Percentiles rank a stretch among this genome's conserved stretches.
phyloP scores from a whole-genome alignment of 139 green algal genomes.

The Chlorella sorokiniana region DNA sequence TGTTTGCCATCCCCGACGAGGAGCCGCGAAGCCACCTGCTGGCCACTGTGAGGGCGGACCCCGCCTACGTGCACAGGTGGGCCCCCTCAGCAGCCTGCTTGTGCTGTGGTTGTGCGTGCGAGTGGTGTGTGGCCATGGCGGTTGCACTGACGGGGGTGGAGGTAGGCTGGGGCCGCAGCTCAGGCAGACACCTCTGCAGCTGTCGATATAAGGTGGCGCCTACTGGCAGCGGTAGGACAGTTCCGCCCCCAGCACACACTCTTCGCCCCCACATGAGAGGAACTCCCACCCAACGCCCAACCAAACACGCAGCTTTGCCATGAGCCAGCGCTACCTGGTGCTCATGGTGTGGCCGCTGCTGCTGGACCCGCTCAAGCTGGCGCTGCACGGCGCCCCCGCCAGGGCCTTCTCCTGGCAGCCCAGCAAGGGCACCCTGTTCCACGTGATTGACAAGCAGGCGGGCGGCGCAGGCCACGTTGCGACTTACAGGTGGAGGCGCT shows the following conservation, averaged over 20 bases:
- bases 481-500: conserved; percentile 29
- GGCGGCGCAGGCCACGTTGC: conserved; percentile 24
- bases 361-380: conserved; percentile 4
- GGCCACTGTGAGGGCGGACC: neutral
- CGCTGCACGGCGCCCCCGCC: neutral
- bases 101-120: no score
- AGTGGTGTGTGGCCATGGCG: no score
- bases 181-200: no score
- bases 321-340: conserved; percentile 29
- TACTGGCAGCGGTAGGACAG: no score
- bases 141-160: no score
- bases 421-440: conserved; percentile 6
- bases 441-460: conserved; percentile 27
- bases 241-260: no score
- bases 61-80: conserved; percentile 31
- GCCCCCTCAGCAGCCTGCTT: no score
- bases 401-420: conserved; percentile 17
- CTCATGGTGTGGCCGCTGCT: conserved; percentile 25
- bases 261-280: no score
- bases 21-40: conserved; percentile 8
- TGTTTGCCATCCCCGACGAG: conserved; percentile 35
- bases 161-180: no score
- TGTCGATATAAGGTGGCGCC: no score
- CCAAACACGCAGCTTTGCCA: no score
- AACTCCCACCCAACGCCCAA: no score